Base-by-base conservation (phyloP, 768 basidiomycete species). In the Tylopilus sp. region DNA sequence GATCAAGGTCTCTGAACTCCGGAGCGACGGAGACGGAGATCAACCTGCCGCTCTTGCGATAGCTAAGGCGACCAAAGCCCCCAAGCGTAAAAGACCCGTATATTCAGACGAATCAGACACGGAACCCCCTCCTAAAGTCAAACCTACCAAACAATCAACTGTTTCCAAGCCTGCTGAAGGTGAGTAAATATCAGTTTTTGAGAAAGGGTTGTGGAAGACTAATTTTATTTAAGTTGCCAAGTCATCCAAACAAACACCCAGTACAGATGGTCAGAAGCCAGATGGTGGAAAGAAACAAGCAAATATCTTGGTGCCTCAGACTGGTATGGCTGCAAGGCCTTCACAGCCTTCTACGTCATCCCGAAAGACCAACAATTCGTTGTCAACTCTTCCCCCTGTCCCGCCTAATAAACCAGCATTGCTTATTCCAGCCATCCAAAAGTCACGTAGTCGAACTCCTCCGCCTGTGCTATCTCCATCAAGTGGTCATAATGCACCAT, bases 1-100 rank as follows among this genome's bases (percentile, higher is more conserved):
- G 33, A 57, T 70, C 53, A 71, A 70, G 40, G 60, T 68, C 29
- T 66, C 65, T 16, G 70, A 70, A 25, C 68, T 70, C 40, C 62
- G 37, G 44, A 71, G 60, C 24, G 68, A 70, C 16, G 68, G 70
- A 22, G 59, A 71, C 12, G 70, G 70, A 29, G 62, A 70, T 33
- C 55, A 40, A n/a, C 70, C 68, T 25, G 70, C 68, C 11, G 57
- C 55, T 25, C 17, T 40, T 9, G 56, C 33, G n/a, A 36, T 55
- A 4, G 50, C 56, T 17, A 62, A 59, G 34, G 10, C 22, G 16
- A 8, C 19, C 6, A 60, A 66, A 41, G 14, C 54, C 34, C 25
- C 33, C 17, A 70, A 70, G 52, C 68, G 68, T 30, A 71, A 71
- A 53, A 59, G 68, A 40, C 49, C 55, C 0, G 29, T 36, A 6